Base-by-base conservation (phyloP, 495 filamentous ascomycete species). In the Xylaria sp. region DNA sequence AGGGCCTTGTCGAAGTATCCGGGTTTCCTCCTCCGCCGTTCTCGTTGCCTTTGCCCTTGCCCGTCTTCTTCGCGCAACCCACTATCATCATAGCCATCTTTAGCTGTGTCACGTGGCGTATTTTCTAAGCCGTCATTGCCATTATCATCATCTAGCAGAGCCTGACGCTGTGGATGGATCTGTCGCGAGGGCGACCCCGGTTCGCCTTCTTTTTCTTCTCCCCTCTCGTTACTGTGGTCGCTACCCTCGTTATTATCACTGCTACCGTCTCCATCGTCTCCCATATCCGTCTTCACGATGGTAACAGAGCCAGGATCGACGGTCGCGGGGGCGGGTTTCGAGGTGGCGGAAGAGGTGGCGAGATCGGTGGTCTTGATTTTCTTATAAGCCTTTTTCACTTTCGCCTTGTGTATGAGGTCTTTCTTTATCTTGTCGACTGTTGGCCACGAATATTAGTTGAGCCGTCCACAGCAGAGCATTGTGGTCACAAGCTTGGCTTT, bases 401-500 rank as follows among this genome's bases (percentile, higher is more conserved):
- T 97, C 74, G 95, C 95, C 80, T 95, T 97, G 78, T 93, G 88
- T 79, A 99, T 97, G 61, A 99, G 84, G 72, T 93, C 88, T 67
- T 90, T 85, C 80, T 98, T 98, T 76, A 98, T 96, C 81, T 97
- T 97, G 83, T 93, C 89, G 59, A 92, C 95, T 98, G 73, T 8
- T n/a, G 14, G 37, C 1, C n/a, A 8, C 37, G 6, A 35, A 46
- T 70, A 66, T 76, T 70, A 75, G 76, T 63, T 11, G 37, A 26
- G 29, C 59, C n/a, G 21, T 44, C 0, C 14, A 17, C 5, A 41
- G 2, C 4, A 52, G 9, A 37, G 24, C 5, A 31, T 21, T n/a
- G 29, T 61, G 11, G 8, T 26, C 15, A 31, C 14, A n/a, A 15
- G 53, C 37, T 1, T 26, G 43, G 33, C 61, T 21, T 65, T 80